Percentiles rank a stretch among this genome's conserved stretches.
These are phyloP conservation scores for Blastobotrys illinoisensis DNA, from an alignment of 1,139 yeast genomes.

Conservation along the genomic window DNA sequence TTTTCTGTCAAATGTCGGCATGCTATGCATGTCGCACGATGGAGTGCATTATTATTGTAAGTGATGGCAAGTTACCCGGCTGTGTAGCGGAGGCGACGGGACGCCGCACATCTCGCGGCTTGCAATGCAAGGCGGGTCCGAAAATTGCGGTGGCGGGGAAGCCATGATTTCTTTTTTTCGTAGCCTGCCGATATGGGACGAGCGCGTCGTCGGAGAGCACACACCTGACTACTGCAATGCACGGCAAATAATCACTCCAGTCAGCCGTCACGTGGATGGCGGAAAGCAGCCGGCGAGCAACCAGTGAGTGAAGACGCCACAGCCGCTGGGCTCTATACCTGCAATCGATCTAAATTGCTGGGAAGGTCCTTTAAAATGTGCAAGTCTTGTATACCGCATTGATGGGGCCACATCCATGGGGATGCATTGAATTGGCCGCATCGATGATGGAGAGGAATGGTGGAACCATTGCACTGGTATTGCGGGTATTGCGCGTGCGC, in stretches of 20 bases:
- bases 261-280: neutral
- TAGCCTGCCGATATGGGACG: neutral
- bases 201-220: neutral
- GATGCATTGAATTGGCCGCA: no score
- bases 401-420: no score
- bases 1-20: neutral
- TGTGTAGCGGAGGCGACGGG: neutral
- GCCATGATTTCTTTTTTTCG: neutral
- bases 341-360: neutral
- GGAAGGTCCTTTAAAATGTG: no score
- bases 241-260: neutral
- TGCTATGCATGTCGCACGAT: neutral
- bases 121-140: neutral
- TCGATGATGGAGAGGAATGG: neutral
- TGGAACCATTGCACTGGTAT: neutral
- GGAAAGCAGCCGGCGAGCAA: neutral
- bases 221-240: neutral
- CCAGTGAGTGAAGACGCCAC: no score
- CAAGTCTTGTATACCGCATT: no score
- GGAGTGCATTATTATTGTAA: neutral
- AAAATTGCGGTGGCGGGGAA: neutral
- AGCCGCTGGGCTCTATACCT: no score
- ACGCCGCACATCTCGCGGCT: neutral
- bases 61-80: neutral
- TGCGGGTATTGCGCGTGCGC: slow-evolving; percentile 1